Conservation (phyloP, 2,329 filamentous ascomycete genomes). For the Colletotrichum destructivum region DNA sequence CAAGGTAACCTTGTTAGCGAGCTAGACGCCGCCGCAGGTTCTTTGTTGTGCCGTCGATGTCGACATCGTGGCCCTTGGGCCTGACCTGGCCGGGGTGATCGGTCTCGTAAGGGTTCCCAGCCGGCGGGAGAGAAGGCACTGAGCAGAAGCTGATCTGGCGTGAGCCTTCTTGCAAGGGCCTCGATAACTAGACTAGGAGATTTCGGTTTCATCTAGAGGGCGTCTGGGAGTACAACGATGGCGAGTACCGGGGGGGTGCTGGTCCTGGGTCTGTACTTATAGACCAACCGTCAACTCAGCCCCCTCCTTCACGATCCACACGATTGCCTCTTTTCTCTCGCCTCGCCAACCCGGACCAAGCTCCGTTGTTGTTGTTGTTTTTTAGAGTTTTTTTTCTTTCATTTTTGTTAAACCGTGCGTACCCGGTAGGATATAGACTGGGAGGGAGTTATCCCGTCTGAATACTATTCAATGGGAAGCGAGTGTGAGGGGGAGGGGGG, state of each 20-base stretch:
- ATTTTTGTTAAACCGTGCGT: neutral
- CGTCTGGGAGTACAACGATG: neutral
- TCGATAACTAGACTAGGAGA: conserved; percentile 32
- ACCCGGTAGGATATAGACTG: too few relatives aligned
- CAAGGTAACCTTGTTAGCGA: conserved; percentile 33
- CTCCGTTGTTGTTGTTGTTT: neutral
- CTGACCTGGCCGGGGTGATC: conserved; percentile 1
- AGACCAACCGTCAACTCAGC: too few relatives aligned
- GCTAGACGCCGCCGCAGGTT: conserved; percentile 30
- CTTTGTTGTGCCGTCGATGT: conserved; percentile 6
- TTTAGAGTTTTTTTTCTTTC: too few relatives aligned
- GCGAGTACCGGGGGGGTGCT: neutral
- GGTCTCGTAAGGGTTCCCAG: neutral
- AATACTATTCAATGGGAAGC: neutral
- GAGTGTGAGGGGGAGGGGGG: too few relatives aligned
- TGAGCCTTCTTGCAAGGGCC: neutral
- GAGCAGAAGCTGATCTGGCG: conserved; percentile 8
- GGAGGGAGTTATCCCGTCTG: neutral
- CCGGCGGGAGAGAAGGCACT: neutral
- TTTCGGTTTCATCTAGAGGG: conserved; percentile 26
- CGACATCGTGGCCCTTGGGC: conserved; percentile 10
- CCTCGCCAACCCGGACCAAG: neutral
- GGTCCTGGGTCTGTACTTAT: neutral
- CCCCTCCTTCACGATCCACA: neutral
- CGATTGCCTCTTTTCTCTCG: neutral